Evolutionary conservation across 768 basidiomycete genomes (phyloP).

Genomic region (Leccinum olivaceopallidum): DNA sequence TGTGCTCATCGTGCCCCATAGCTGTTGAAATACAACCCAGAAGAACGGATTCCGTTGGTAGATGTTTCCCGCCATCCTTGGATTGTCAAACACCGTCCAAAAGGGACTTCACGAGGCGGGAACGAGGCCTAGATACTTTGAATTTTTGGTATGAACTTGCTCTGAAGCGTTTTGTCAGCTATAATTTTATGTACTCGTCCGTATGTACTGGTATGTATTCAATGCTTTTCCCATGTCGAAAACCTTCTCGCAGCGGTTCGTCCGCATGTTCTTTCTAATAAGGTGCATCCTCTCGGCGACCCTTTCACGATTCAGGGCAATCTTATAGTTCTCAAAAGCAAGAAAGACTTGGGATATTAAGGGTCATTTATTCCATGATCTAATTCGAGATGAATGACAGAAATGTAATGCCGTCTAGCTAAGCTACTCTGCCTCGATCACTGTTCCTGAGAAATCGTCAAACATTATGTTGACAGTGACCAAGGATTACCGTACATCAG

Average conservation of each 20-base stretch:
- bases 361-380: conserved; percentile 21
- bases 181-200: conserved; percentile 9
- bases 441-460: not conserved
- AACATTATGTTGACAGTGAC: not conserved
- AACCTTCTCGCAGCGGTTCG: not conserved
- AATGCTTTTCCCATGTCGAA: not conserved
- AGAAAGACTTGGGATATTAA: conserved; percentile 9
- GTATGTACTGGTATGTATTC: conserved; percentile 13
- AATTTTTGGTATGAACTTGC: not conserved
- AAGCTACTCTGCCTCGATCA: conserved; percentile 17
- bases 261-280: not conserved
- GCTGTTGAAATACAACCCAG: conserved; percentile 84
- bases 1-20: conserved; percentile 33
- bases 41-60: conserved; percentile 68
- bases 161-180: conserved; percentile 1
- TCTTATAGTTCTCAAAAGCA: not conserved
- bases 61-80: conserved; percentile 86
- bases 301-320: not conserved
- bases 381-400: conserved; percentile 22
- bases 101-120: conserved; percentile 37
- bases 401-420: conserved; percentile 22
- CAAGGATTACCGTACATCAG: conserved; percentile 35
- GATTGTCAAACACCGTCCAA: conserved; percentile 71
- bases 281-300: not conserved
- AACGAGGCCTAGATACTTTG: conserved; percentile 18